Percentiles rank a stretch among this genome's conserved stretches.
These are phyloP conservation scores for Cercospora berteroae DNA, from an alignment of 2,329 filamentous ascomycete genomes.

Conservation along the genomic window DNA sequence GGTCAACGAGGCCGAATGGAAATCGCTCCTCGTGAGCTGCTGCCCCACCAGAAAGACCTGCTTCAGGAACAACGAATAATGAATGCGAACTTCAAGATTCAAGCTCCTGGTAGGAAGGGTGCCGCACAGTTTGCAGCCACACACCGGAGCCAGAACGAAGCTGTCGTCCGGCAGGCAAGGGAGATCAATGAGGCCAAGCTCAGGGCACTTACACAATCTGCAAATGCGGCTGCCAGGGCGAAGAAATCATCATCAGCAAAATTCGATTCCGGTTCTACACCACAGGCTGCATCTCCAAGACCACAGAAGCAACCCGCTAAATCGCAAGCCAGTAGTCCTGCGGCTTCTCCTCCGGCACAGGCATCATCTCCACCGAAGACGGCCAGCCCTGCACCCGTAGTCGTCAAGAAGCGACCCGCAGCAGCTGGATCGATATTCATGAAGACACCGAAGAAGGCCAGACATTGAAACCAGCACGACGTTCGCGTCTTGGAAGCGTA, in stretches of 20 bases:
- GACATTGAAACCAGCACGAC: not conserved
- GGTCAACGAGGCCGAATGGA: constrained; percentile 10
- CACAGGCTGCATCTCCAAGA: constrained; percentile 5
- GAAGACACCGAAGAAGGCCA: constrained; percentile 23
- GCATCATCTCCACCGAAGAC: constrained; percentile 2
- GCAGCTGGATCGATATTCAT: constrained; percentile 24
- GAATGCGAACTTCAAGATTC: constrained; percentile 14
- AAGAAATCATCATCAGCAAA: constrained; percentile 10
- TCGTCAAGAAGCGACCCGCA: constrained; percentile 28
- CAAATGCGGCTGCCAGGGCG: constrained; percentile 5
- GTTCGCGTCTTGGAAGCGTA: not conserved
- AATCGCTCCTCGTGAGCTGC: constrained; percentile 23
- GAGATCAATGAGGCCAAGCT: constrained; percentile 24
- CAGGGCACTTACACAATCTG: constrained; percentile 18
- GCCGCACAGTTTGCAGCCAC: constrained; percentile 11
- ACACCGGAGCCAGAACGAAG: constrained; percentile 17
- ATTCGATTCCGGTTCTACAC: constrained; percentile 15
- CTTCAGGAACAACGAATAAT: constrained; percentile 18
- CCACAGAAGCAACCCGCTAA: constrained; percentile 8
- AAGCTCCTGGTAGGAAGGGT: constrained; percentile 12
- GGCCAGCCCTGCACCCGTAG: constrained; percentile 21
- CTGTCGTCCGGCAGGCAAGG: constrained; percentile 17
- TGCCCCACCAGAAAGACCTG: constrained; percentile 22
- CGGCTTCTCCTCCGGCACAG: constrained; percentile 3
- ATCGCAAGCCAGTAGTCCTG: not conserved